Evolutionary conservation across 805 yeast genomes (phyloP).

Genomic region (Candida boleticola): DNA sequence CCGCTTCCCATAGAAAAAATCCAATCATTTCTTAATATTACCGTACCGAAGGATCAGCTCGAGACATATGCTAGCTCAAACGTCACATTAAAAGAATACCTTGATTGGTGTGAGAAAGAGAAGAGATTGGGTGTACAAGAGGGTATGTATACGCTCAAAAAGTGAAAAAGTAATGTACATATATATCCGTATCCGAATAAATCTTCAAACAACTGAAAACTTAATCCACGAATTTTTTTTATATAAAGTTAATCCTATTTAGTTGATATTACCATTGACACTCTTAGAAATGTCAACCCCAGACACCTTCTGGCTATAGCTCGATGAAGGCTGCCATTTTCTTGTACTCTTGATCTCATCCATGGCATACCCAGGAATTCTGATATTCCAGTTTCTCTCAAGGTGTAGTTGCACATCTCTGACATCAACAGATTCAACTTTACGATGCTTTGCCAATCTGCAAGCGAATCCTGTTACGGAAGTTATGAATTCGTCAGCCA

Average conservation of each 20-base stretch:
- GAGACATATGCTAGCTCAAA: constrained; percentile 37
- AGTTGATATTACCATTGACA: constrained; percentile 48
- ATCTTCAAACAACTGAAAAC: background rate
- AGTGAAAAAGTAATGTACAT: background rate
- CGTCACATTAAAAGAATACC: constrained; percentile 39
- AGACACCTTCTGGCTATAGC: constrained; percentile 64
- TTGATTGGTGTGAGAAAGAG: constrained; percentile 43
- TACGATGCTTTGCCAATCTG: constrained; percentile 90
- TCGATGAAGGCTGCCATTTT: constrained; percentile 64
- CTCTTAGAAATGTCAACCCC: constrained; percentile 67
- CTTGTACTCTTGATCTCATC: constrained; percentile 84
- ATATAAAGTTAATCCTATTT: background rate
- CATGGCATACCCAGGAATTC: constrained; percentile 88
- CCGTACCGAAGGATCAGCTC: constrained; percentile 44
- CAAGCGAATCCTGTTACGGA: constrained; percentile 93
- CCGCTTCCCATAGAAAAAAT: constrained; percentile 46
- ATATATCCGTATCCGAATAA: no score
- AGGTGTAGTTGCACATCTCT: constrained; percentile 89
- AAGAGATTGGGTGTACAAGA: constrained; percentile 34
- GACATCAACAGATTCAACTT: constrained; percentile 80
- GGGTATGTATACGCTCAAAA: constrained; percentile 32
- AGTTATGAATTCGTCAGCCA: constrained; percentile 93
- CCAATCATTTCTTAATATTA: constrained; percentile 51
- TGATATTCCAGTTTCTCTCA: constrained; percentile 91
- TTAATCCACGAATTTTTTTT: background rate